Base-by-base conservation (phyloP, 2,329 filamentous ascomycete genomes). In the Bipolaris sorokiniana region DNA sequence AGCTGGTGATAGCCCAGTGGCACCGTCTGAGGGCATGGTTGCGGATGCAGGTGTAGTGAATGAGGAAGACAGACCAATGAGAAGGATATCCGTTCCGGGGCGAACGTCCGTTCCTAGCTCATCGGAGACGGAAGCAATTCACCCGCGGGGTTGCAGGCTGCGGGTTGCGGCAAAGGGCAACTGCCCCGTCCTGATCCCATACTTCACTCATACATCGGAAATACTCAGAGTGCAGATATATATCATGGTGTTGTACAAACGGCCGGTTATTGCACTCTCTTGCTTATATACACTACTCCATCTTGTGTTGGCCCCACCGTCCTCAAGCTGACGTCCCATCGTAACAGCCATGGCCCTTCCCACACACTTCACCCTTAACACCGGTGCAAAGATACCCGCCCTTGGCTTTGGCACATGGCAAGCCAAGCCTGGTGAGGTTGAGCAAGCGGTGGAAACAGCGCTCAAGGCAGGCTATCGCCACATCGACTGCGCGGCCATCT, bases 321-420 rank as follows among this genome's bases (percentile, higher is more conserved):
- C 22, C 20, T 40, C 15, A 22, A 40, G 22, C 6, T 40, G 37
- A 11, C 33, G 7, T 40, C 1, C n/a, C n/a, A 28, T 26, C 42
- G 36, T 48, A 15, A 18, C 20, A 41, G 54, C 15, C 42, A 69
- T 69, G 66, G 46, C 65, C 20, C 53, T 68, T 26, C 58, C 65
- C 2, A 67, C 74, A 64, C 75, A 74, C 36, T 84, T 80, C 72
- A 81, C 78, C 28, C 83, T 86, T 63, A 84, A 86, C 68, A 88
- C 87, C 42, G 90, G 90, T 51, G 88, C 84, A 73, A 86, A 90
- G 76, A 94, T 95, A 59, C 89, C 89, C 54, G 86, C 87, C 66
- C 77, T 93, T 62, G 90, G 89, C 51, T 83, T 92, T 46, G 90
- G 90, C 46, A 92, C 90, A 48, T 92, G 89, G 89, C 88, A 91